Percentiles rank a stretch among this genome's conserved stretches.
Conservation (phyloP, 2,329 filamentous ascomycete genomes). For the Colletotrichum chlorophyti region DNA sequence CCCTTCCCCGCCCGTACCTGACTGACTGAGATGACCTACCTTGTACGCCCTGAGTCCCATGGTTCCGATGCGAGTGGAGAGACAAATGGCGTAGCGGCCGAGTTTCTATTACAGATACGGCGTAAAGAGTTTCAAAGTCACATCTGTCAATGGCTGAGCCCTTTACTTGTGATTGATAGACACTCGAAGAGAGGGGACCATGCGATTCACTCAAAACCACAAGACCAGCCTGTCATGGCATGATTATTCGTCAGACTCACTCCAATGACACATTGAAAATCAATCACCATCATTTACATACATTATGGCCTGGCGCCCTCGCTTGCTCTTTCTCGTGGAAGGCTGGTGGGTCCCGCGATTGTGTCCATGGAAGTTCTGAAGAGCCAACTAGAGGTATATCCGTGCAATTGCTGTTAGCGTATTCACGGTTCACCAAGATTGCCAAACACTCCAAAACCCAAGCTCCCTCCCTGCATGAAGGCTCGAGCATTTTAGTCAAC, state of each 20-base stretch:
- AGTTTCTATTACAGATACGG: constrained; percentile 5
- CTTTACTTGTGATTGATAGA: constrained; percentile 28
- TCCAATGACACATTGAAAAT: background rate
- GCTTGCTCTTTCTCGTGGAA: too few relatives aligned
- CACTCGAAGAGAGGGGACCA: constrained; percentile 1
- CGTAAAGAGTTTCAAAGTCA: background rate
- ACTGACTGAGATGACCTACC: background rate
- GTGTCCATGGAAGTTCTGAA: too few relatives aligned
- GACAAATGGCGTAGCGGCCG: constrained; percentile 19
- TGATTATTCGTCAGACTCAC: constrained; percentile 21
- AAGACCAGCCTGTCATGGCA: constrained; percentile 6
- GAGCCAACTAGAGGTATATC: too few relatives aligned
- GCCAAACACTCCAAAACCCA: background rate
- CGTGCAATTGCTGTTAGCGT: constrained; percentile 21
- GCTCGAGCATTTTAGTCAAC: constrained; percentile 13
- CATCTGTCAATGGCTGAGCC: background rate
- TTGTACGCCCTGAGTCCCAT: constrained; percentile 14
- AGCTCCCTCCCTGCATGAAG: constrained; percentile 23
- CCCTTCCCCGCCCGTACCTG: constrained; percentile 26
- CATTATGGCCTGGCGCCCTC: too few relatives aligned
- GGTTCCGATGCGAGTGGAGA: constrained; percentile 22
- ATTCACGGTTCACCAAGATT: constrained; percentile 13
- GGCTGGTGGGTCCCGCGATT: too few relatives aligned
- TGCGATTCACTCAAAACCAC: background rate
- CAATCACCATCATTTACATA: too few relatives aligned